These are phyloP conservation scores for Malassezia obtusa DNA, from an alignment of 1,284 basidiomycete genomes.

Conservation along the genomic window DNA sequence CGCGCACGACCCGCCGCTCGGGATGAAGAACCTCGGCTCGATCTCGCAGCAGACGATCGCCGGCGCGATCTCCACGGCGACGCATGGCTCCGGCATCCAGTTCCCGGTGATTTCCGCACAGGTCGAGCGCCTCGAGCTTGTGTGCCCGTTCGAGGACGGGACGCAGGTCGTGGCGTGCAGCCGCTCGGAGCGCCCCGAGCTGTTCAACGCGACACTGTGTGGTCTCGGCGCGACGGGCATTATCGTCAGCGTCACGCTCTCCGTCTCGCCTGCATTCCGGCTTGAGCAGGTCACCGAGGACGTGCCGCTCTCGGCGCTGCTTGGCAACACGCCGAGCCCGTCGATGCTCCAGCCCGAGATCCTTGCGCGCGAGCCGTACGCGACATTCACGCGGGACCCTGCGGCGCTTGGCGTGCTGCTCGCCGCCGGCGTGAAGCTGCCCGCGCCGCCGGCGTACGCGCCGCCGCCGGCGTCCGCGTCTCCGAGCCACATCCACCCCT, in stretches of 20 bases:
- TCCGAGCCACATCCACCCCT: slow-evolving; percentile 23
- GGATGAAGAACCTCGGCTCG: slow-evolving; percentile 84
- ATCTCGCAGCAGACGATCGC: slow-evolving; percentile 93
- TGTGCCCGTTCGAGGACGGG: slow-evolving; percentile 52
- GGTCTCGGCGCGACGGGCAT: slow-evolving; percentile 88
- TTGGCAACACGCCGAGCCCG: slow-evolving; percentile 50
- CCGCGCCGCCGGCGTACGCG: slow-evolving; percentile 19
- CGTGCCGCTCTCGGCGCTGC: slow-evolving; percentile 56
- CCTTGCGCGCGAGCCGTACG: slow-evolving; percentile 5
- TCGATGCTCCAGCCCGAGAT: slow-evolving; percentile 1
- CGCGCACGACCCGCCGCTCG: slow-evolving; percentile 57
- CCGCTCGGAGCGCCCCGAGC: slow-evolving; percentile 58
- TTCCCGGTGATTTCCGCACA: slow-evolving; percentile 76
- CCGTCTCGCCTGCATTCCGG: slow-evolving; percentile 72
- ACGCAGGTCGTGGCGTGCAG: slow-evolving; percentile 63
- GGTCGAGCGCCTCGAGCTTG: slow-evolving; percentile 64
- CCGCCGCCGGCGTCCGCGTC: slow-evolving; percentile 16
- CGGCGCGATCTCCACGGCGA: slow-evolving; percentile 87
- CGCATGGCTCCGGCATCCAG: slow-evolving; percentile 76
- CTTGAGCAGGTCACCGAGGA: slow-evolving; percentile 68
- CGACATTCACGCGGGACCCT: slow-evolving; percentile 6
- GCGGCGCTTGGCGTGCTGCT: slow-evolving; percentile 26
- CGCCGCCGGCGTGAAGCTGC: slow-evolving; percentile 28
- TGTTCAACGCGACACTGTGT: slow-evolving; percentile 86
- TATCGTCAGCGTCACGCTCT: slow-evolving; percentile 67